phyloP scores from a whole-genome alignment of 345 rosid species.

The Iberis pinnata region DNA sequence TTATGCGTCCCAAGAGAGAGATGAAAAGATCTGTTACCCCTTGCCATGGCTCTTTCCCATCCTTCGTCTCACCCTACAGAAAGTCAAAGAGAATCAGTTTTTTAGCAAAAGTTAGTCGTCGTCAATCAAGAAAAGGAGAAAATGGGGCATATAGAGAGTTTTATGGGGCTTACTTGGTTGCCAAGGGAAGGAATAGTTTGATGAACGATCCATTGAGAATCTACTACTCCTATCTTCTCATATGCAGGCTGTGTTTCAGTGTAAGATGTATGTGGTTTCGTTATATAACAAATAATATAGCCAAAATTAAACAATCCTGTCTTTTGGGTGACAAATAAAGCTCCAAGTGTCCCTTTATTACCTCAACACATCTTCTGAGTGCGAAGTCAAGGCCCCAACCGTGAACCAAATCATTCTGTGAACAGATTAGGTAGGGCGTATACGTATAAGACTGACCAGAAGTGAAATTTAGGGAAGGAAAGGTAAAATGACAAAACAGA shows the following conservation, averaged over 20 bases:
- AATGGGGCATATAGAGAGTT: background rate
- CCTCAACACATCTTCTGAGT: slow-evolving; percentile 87
- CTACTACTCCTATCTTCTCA: slow-evolving; percentile 98
- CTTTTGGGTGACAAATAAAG: background rate
- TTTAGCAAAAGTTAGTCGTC: background rate
- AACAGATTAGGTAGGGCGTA: slow-evolving; percentile 18
- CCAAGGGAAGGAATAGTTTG: slow-evolving; percentile 86
- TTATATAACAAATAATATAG: background rate
- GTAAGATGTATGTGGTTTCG: background rate
- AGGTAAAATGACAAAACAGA: slow-evolving; percentile 4
- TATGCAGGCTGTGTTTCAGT: slow-evolving; percentile 67
- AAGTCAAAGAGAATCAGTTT: slow-evolving; percentile 2
- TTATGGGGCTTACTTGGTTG: slow-evolving; percentile 51
- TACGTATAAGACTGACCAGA: slow-evolving; percentile 1
- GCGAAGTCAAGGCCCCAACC: slow-evolving; percentile 99
- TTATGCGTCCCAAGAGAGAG: slow-evolving; percentile 1
- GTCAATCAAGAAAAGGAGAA: background rate
- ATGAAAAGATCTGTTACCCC: slow-evolving; percentile 44
- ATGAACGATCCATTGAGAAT: slow-evolving; percentile 95
- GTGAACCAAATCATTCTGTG: slow-evolving; percentile 94
- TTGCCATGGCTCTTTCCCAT: slow-evolving; percentile 84
- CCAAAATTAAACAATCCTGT: slow-evolving; percentile 4
- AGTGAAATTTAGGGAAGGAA: background rate
- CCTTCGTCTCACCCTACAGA: slow-evolving; percentile 50
- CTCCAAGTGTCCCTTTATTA: slow-evolving; percentile 16